Evolutionary conservation across 208 protist species (phyloP), one percentile per base, ranked within the genome.

Genomic region (Strigomonas galati): DNA sequence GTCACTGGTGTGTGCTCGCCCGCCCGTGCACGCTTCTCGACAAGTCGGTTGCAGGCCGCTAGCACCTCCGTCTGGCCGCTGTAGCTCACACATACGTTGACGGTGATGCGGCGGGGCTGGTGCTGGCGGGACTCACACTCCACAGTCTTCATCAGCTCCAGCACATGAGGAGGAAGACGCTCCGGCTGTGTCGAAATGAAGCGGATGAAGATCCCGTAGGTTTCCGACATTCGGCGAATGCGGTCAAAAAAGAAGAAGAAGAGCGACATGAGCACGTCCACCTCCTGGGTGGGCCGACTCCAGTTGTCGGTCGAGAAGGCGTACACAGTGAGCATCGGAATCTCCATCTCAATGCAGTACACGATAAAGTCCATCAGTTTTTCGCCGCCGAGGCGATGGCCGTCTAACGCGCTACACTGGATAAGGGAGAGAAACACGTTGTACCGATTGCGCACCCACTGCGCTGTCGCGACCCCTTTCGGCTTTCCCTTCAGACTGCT

Each of bases 301-400:
- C 91, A 97, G 74, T 97, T 97, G 63, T 97, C 87, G 0, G 82
- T 93, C 1, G 91, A 97, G 58, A 97, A 97, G 4, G 91, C 89
- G 76, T 95, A 97, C 10, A 93, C 87, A 0, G 84, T 97, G 27
- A 97, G 60, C 78, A 95, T 94, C 31, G 60, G 32, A 28, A 97
- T 85, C 0, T 74, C 51, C 0, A 72, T 66, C 30, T 82, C 82
- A 21, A 92, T 80, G 68, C 84, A 88, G 60, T 93, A 37, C 9
- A 54, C 48, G 44, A 95, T 73, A 49, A 97, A 80, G 17, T 91
- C 84, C 17, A 91, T 71, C 28, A 97, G 76, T 67, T 93, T 93
- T 53, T 94, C 81, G 10, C 84, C 89, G 21, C 91, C 91, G 12
- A 51, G 19, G 49, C 87, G 85, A 65, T 97, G 91, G 17, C 91